Evolutionary conservation across 1,284 basidiomycete species (phyloP), one percentile per base, ranked within the genome.

Genomic region (Trametes pubescens): DNA sequence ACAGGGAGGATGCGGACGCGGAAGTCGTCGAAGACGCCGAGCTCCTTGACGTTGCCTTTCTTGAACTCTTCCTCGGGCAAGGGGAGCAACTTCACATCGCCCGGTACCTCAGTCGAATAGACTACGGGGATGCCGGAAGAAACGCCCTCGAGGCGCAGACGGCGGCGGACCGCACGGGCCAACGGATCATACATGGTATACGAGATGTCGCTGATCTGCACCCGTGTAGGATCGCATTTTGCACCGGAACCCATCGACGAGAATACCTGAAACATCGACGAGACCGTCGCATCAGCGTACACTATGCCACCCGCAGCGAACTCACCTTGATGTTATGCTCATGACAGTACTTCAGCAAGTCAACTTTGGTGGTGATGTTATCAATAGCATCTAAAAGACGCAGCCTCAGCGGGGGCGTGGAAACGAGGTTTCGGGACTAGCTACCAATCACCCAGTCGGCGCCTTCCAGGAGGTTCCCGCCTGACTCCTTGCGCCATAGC

Each of bases 201-300:
- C 2, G 95, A 95, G 69, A 99, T 95, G 77, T 99, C 97, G 62
- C 91, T 91, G 64, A 99, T 98, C 78, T 99, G 97, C 29, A 99
- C 87, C 35, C 96, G 86, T 5, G 96, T 98, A 0, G 98, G 96
- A 76, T 99, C 98, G 65, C 86, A 86, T 80, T 99, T 99, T 8
- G 96, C 94, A n/a, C 96, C 92, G 0, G 97, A 95, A 47, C 98
- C 98, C 95, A 99, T 98, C 21, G 95, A 95, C 1, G 96, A 94
- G 77, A 99, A 98, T 21, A 98, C 92, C 90, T 92, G 65, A 10
- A 4, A 37, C 24, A 6, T 34, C 6, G 22, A n/a, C 40, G 21
- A 14, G 2, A 8, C 24, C 10, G 26, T n/a, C 18, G 10, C 47
- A 26, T 37, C 40, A 40, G 47, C 5, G 13, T 24, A 44, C 10